Percentiles rank a stretch among this genome's conserved stretches.
Evolutionary conservation across 1,139 yeast genomes (phyloP).

Genomic region (Debaryomyces udenii): DNA sequence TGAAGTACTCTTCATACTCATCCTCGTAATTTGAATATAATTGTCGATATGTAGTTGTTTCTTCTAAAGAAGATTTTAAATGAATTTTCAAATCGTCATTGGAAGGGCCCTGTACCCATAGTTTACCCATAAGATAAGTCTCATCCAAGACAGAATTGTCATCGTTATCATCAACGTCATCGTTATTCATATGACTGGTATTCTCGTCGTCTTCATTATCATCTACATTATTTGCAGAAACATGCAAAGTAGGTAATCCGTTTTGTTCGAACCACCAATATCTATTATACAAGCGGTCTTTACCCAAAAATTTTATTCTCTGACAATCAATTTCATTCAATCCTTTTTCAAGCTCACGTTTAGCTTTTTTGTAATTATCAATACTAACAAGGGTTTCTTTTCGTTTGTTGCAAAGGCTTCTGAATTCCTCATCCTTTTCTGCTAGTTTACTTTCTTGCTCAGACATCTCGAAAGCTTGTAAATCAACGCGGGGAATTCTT

Average conservation of each 20-base stretch:
- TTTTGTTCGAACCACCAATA: slow-evolving; percentile 96
- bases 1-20: slow-evolving; percentile 10
- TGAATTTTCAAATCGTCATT: slow-evolving; percentile 54
- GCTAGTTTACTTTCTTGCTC: slow-evolving; percentile 54
- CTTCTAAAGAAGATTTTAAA: slow-evolving; percentile 16
- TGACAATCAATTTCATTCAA: slow-evolving; percentile 75
- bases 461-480: slow-evolving; percentile 44
- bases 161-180: slow-evolving; percentile 28
- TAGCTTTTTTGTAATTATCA: slow-evolving; percentile 48
- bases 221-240: slow-evolving; percentile 40
- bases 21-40: slow-evolving; percentile 13
- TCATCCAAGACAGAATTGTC: slow-evolving; percentile 50
- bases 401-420: slow-evolving; percentile 46
- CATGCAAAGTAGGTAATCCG: slow-evolving; percentile 69
- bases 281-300: slow-evolving; percentile 79
- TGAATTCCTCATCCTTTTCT: slow-evolving; percentile 48
- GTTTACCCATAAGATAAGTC: slow-evolving; percentile 79
- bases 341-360: slow-evolving; percentile 55
- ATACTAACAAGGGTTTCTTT: slow-evolving; percentile 42
- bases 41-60: slow-evolving; percentile 15
- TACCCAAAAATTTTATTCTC: slow-evolving; percentile 75
- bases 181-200: slow-evolving; percentile 36
- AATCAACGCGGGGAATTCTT: slow-evolving; percentile 32
- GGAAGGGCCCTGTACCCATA: slow-evolving; percentile 95
- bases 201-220: slow-evolving; percentile 38